phyloP scores from a whole-genome alignment of 2,329 filamentous ascomycete species.

The Aspergillus chevalieri region DNA sequence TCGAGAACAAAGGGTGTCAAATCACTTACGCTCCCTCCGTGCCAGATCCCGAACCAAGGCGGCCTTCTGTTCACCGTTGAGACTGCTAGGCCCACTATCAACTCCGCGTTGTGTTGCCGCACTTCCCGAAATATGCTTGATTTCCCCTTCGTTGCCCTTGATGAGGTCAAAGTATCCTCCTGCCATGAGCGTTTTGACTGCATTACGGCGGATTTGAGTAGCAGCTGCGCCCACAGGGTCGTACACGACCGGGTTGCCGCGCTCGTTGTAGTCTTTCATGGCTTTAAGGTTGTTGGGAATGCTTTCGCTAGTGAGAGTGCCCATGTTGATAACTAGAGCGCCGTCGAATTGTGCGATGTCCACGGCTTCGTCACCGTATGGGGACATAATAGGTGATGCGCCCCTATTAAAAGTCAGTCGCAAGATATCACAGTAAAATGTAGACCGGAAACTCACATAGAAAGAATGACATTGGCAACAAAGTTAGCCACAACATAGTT shows the following conservation, averaged over 20 bases:
- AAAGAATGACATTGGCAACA: constrained; percentile 81
- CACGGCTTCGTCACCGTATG: constrained; percentile 71
- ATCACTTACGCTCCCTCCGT: constrained; percentile 48
- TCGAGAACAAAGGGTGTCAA: not conserved
- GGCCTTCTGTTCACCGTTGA: constrained; percentile 52
- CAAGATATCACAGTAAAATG: not conserved
- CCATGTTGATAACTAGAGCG: constrained; percentile 88
- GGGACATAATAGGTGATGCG: constrained; percentile 90
- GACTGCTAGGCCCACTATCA: constrained; percentile 61
- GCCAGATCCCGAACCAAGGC: constrained; percentile 62
- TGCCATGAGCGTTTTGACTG: constrained; percentile 64
- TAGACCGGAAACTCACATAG: constrained; percentile 44
- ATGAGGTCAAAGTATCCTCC: constrained; percentile 78
- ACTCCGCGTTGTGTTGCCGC: constrained; percentile 68
- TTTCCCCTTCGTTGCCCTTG: constrained; percentile 91
- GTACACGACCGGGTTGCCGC: constrained; percentile 68
- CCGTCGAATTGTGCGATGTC: constrained; percentile 75
- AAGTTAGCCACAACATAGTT: constrained; percentile 95
- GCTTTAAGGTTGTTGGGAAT: constrained; percentile 67
- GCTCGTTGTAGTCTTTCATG: constrained; percentile 72
- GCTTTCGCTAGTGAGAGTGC: constrained; percentile 73
- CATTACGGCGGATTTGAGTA: constrained; percentile 64
- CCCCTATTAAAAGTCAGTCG: constrained; percentile 44
- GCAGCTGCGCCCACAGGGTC: constrained; percentile 91
- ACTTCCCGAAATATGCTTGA: constrained; percentile 63